A percentile compares a stretch with the other conserved stretches of the same genome.
Conservation (phyloP, 192 early-diverging fungal genomes). For the Rhizophlyctis rosea region DNA sequence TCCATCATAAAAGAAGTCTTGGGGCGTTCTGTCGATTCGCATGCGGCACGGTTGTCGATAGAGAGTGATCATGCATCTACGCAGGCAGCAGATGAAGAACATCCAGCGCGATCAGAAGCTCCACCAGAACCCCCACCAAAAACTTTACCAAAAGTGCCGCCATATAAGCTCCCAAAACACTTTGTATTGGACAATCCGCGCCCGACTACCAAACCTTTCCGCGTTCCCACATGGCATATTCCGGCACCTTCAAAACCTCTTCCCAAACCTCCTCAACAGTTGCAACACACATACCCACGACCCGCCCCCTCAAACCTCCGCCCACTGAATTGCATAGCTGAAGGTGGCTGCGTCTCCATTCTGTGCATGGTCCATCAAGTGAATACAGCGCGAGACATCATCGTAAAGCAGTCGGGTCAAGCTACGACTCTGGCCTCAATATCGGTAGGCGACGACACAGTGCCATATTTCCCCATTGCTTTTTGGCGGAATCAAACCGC, state of each 20-base stretch:
- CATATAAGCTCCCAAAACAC: neutral
- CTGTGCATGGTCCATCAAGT: slow-evolving; percentile 9
- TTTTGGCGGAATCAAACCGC: slow-evolving; percentile 2
- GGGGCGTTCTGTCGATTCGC: too few species aligned
- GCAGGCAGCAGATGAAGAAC: neutral
- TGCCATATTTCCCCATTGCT: slow-evolving; percentile 10
- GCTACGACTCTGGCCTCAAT: neutral
- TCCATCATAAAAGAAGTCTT: too few species aligned
- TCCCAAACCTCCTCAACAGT: neutral
- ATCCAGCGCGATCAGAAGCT: neutral
- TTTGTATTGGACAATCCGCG: neutral
- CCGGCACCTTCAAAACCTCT: neutral
- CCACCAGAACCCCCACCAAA: neutral
- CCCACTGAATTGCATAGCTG: neutral
- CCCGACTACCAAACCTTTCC: neutral
- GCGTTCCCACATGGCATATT: neutral
- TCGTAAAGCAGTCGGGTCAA: neutral
- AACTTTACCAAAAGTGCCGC: neutral
- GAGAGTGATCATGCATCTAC: neutral
- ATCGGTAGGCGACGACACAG: neutral
- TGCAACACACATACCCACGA: neutral
- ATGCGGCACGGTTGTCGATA: too few species aligned
- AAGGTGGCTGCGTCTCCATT: neutral
- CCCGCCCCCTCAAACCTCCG: neutral
- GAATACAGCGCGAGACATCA: slow-evolving; percentile 4